Conservation (phyloP, 305 asterid species). For the Caryopteris hybrid region DNA sequence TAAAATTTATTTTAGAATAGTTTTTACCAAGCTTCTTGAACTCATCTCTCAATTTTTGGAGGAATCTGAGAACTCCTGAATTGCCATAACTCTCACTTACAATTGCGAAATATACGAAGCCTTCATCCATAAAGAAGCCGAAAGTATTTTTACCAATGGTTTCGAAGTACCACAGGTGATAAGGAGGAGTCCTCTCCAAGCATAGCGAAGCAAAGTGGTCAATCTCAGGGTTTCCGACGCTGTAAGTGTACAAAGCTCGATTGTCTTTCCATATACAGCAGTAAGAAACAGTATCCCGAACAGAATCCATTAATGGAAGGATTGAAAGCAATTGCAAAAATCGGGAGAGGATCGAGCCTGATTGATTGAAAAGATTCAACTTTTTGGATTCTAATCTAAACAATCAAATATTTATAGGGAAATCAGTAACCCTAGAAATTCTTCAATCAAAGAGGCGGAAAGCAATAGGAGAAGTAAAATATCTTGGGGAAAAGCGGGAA, state of each 20-base stretch:
- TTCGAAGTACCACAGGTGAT: constrained; percentile 66
- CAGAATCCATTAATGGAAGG: constrained; percentile 31
- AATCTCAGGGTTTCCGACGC: constrained; percentile 39
- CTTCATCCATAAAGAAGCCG: constrained; percentile 59
- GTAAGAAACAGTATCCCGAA: constrained; percentile 34
- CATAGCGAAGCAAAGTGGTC: constrained; percentile 58
- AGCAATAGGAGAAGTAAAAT: neutral
- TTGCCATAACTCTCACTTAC: constrained; percentile 43
- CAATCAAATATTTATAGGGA: constrained; percentile 7
- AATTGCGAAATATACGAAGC: constrained; percentile 52
- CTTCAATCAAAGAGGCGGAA: constrained; percentile 17
- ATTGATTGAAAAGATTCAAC: neutral
- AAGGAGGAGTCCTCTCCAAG: constrained; percentile 61
- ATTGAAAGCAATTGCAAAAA: neutral
- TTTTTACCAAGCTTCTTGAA: constrained; percentile 31
- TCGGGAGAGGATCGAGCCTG: neutral
- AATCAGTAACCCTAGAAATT: neutral
- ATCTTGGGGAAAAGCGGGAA: no score
- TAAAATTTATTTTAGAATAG: constrained; percentile 31
- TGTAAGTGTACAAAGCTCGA: constrained; percentile 40
- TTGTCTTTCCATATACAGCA: constrained; percentile 63
- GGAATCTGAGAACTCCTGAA: constrained; percentile 37
- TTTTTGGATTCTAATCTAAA: constrained; percentile 6
- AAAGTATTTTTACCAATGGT: constrained; percentile 43
- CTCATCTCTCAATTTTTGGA: constrained; percentile 49